phyloP scores from a whole-genome alignment of 306 rosid genomes.

The Vicia villosa region DNA sequence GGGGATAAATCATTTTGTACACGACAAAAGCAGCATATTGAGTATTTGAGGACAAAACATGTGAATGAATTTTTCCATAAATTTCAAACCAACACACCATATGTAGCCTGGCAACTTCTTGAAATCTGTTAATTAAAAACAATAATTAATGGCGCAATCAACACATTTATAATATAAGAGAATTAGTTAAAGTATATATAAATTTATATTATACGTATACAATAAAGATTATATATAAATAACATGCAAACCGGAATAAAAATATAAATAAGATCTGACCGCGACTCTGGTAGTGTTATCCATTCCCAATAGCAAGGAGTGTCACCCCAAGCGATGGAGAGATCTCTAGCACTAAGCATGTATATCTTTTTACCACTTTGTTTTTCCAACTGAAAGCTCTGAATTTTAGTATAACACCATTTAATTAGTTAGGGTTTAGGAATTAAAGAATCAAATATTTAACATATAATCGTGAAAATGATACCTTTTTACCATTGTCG shows the following conservation, averaged over 20 bases:
- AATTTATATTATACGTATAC: too few relatives aligned
- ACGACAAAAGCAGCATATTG: slow-evolving; percentile 56
- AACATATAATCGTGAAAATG: not conserved
- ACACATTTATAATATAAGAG: not conserved
- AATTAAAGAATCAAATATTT: too few relatives aligned
- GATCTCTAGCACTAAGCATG: slow-evolving; percentile 52
- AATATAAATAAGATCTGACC: slow-evolving; percentile 34
- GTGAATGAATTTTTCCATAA: slow-evolving; percentile 49
- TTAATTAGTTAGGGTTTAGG: not conserved
- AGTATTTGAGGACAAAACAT: slow-evolving; percentile 54
- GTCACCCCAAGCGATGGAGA: slow-evolving; percentile 39
- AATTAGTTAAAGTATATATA: not conserved
- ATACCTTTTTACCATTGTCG: slow-evolving; percentile 29
- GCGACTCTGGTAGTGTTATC: slow-evolving; percentile 42
- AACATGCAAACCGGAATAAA: too few relatives aligned
- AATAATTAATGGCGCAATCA: not conserved
- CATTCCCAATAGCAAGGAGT: slow-evolving; percentile 37
- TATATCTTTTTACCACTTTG: slow-evolving; percentile 48
- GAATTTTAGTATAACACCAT: not conserved
- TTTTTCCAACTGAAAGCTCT: slow-evolving; percentile 50
- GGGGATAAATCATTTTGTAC: slow-evolving; percentile 45
- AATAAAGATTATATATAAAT: too few relatives aligned
- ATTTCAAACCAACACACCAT: slow-evolving; percentile 71
- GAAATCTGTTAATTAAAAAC: slow-evolving; percentile 56
- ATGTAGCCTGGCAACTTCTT: slow-evolving; percentile 56